These are phyloP conservation scores for Cyberlindnera maclurae DNA, from an alignment of 805 yeast genomes.

Conservation along the genomic window DNA sequence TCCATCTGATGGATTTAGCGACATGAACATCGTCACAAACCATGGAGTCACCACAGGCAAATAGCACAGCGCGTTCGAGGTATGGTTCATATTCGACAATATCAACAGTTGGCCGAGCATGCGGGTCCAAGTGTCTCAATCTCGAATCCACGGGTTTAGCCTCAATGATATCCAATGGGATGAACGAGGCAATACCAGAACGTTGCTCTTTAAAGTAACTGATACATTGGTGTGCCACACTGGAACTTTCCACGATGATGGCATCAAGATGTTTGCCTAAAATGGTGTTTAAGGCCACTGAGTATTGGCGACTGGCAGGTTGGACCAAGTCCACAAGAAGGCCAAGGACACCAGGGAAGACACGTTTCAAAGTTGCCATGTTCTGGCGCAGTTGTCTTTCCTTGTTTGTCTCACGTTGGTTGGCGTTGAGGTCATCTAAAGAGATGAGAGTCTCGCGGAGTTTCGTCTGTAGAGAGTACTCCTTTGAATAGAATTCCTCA, in stretches of 20 bases:
- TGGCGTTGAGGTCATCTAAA: constrained; percentile 69
- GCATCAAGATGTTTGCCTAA: constrained; percentile 79
- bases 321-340: constrained; percentile 71
- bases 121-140: constrained; percentile 44
- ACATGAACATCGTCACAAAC: constrained; percentile 63
- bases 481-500: constrained; percentile 38
- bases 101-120: constrained; percentile 67
- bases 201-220: constrained; percentile 77
- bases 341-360: constrained; percentile 84
- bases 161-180: constrained; percentile 76
- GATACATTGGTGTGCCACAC: constrained; percentile 70
- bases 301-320: constrained; percentile 68
- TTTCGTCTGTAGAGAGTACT: constrained; percentile 54
- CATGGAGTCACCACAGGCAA: constrained; percentile 71
- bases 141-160: constrained; percentile 46
- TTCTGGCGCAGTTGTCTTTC: constrained; percentile 71
- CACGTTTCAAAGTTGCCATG: constrained; percentile 56
- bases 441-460: constrained; percentile 52
- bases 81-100: constrained; percentile 61
- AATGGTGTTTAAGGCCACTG: constrained; percentile 65
- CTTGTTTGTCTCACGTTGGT: constrained; percentile 64
- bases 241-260: constrained; percentile 67
- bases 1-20: constrained; percentile 74
- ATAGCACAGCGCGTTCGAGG: constrained; percentile 71
- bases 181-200: constrained; percentile 77